A percentile compares a stretch with the other conserved stretches of the same genome.
Evolutionary conservation across 2,329 filamentous ascomycete species (phyloP).

Genomic region (Aspergillus sergii): DNA sequence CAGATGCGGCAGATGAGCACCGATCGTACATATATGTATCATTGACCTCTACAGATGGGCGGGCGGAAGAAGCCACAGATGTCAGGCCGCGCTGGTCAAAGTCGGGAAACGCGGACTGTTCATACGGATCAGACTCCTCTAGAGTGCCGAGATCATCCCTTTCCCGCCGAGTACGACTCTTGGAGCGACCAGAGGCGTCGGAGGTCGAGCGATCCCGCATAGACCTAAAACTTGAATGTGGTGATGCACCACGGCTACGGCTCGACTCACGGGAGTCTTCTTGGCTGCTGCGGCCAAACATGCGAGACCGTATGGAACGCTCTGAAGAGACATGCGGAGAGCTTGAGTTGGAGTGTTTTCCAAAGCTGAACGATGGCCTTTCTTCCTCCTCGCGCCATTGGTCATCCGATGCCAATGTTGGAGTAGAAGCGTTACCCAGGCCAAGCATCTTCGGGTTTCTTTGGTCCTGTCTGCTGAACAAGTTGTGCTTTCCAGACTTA

Average conservation of each 20-base stretch:
- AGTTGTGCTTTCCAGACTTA: conserved; percentile 40
- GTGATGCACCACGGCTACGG: conserved; percentile 38
- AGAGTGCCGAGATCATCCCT: conserved; percentile 59
- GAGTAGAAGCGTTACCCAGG: conserved; percentile 41
- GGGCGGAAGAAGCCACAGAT: conserved; percentile 38
- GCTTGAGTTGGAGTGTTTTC: conserved; percentile 41
- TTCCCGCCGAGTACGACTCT: conserved; percentile 56
- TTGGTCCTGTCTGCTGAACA: conserved; percentile 32
- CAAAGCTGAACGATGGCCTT: conserved; percentile 30
- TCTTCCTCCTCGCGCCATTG: conserved; percentile 43
- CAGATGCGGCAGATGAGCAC: conserved; percentile 42
- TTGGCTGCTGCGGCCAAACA: conserved; percentile 34
- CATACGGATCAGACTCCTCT: conserved; percentile 44
- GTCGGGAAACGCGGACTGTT: conserved; percentile 29
- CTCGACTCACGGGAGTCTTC: conserved; percentile 40
- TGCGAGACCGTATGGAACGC: conserved; percentile 30
- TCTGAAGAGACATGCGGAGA: conserved; percentile 39
- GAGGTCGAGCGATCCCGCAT: conserved; percentile 59
- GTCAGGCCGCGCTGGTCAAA: conserved; percentile 25
- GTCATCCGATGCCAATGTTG: conserved; percentile 38
- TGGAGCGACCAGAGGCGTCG: conserved; percentile 55
- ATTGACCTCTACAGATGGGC: conserved; percentile 39
- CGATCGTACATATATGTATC: conserved; percentile 36
- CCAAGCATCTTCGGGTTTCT: conserved; percentile 48
- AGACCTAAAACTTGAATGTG: conserved; percentile 43